Base-by-base conservation (phyloP, 805 yeast genomes). In the Candida montana region DNA sequence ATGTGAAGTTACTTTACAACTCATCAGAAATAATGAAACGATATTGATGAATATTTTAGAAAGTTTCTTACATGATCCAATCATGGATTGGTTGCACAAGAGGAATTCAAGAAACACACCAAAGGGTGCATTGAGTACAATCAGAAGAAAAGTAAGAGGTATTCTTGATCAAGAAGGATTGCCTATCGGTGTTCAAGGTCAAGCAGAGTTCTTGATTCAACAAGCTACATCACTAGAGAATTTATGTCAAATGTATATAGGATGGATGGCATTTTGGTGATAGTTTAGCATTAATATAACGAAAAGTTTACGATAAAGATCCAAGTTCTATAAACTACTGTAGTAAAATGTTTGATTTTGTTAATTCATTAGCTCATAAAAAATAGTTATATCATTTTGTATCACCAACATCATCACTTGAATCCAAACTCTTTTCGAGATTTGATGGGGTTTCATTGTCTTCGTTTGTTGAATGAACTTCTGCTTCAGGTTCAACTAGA, bases 61-160 rank as follows among this genome's bases (percentile, higher is more conserved):
- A 62, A 85, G 96, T 1, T 87, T 93, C 58, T 68, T 93, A 46
- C 87, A 93, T 58, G 99, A 93, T 61, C 95, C 96, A 1, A 81
- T 88, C 41, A 79, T 87, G 60, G 95, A 86, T 52, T 83, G 90
- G 88, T 72, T 71, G 29, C 53, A 54, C 54, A 66, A 64, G 49
- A 63, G 71, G 49, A 68, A 67, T 46, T 65, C 58, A 32, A 53
- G 60, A 32, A 59, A 63, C 35, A 65, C 70, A 4, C 86, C 91
- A 0, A 81, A 81, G 47, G 75, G 75, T 10, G 93, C 93, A 5
- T 65, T 89, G 55, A 72, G 78, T 18, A 76, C 79, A 3, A 79
- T 89, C 30, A 68, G 95, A 46, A 73, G 86, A 49, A 90, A 90
- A 55, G 78, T 91, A 36, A 72, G 93, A 53, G 97, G 97, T 13